These are phyloP conservation scores for Paramecium primaurelia DNA, from an alignment of 73 alveolate genomes.

Conservation along the genomic window DNA sequence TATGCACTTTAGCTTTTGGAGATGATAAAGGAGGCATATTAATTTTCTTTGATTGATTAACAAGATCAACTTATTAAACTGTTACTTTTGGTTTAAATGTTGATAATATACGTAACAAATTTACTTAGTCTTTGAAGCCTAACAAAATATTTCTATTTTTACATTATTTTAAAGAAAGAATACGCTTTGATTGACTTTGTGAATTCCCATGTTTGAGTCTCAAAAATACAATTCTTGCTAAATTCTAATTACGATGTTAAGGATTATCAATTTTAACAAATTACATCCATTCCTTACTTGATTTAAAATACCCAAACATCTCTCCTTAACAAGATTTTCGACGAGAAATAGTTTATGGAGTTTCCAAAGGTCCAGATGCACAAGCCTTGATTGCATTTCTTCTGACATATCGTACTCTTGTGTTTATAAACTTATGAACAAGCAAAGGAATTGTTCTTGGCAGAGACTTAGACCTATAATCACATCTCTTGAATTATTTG, in stretches of 20 bases:
- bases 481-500: background rate
- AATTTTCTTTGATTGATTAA: background rate
- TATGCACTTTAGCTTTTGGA: background rate
- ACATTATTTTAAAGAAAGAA: background rate
- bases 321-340: background rate
- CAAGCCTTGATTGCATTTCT: background rate
- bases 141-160: background rate
- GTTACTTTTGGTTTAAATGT: background rate
- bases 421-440: background rate
- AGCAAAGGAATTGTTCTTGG: background rate
- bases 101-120: background rate
- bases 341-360: background rate
- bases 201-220: background rate
- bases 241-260: background rate
- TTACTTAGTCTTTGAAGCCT: slow-evolving; percentile 21
- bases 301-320: background rate
- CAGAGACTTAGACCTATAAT: background rate
- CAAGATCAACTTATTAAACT: background rate
- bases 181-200: background rate
- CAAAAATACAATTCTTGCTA: background rate
- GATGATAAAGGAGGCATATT: background rate
- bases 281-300: background rate
- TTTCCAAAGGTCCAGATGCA: background rate
- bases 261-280: background rate
- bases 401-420: background rate